Percentiles rank a stretch among this genome's conserved stretches.
Evolutionary conservation across 192 early-diverging fungal species (phyloP).

Genomic region (Coemansia sp.): DNA sequence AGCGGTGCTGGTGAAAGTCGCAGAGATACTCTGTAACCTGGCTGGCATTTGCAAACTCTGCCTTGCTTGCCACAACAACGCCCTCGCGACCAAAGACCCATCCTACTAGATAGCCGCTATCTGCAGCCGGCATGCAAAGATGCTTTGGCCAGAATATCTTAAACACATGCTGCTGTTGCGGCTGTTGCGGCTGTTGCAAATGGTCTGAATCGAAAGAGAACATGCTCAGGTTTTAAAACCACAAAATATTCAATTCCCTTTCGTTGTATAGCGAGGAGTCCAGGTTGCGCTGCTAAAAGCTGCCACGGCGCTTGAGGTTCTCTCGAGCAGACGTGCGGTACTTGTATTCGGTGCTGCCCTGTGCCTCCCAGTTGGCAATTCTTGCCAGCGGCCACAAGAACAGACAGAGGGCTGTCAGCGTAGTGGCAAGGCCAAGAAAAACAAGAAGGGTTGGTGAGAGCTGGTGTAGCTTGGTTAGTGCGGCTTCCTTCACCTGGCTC

Average conservation of each 20-base stretch:
- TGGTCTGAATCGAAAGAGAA: not conserved
- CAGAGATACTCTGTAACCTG: slow-evolving; percentile 28
- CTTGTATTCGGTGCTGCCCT: slow-evolving; percentile 34
- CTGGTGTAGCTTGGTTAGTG: slow-evolving; percentile 34
- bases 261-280: not conserved
- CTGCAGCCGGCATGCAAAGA: slow-evolving; percentile 25
- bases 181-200: not conserved
- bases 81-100: slow-evolving; percentile 34
- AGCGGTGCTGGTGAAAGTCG: slow-evolving; percentile 21
- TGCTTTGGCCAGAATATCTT: slow-evolving; percentile 47
- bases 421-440: slow-evolving; percentile 21
- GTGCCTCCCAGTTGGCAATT: slow-evolving; percentile 50
- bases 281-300: slow-evolving; percentile 32
- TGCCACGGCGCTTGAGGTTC: slow-evolving; percentile 56
- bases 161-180: slow-evolving; percentile 20
- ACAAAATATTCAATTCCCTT: not conserved
- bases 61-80: slow-evolving; percentile 46
- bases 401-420: slow-evolving; percentile 26
- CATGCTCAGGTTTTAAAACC: no score
- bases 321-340: slow-evolving; percentile 51
- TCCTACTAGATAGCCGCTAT: slow-evolving; percentile 51
- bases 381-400: slow-evolving; percentile 49
- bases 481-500: slow-evolving; percentile 47
- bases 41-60: slow-evolving; percentile 34
- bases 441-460: slow-evolving; percentile 39